Evolutionary conservation across 208 protist genomes (phyloP).

Genomic region (Wallacemonas sp.): DNA sequence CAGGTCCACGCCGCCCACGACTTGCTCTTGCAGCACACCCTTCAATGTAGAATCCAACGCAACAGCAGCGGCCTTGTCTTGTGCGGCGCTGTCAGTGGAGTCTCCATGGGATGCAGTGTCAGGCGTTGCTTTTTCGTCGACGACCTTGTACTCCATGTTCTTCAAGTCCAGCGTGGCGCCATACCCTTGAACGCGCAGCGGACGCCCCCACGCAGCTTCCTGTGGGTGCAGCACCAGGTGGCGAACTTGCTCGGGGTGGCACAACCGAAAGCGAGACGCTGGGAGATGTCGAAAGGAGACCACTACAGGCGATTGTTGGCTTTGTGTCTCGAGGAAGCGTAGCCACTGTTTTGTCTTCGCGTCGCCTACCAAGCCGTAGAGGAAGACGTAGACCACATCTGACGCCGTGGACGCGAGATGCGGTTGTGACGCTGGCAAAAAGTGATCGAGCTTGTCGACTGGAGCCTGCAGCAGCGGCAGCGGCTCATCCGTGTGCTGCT

Average conservation of each 20-base stretch:
- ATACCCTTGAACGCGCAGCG: constrained; percentile 89
- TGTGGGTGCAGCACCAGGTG: not conserved
- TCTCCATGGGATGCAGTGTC: too few relatives aligned
- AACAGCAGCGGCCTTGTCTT: too few relatives aligned
- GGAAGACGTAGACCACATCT: constrained; percentile 24
- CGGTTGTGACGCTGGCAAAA: too few relatives aligned
- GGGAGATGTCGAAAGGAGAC: constrained; percentile 70
- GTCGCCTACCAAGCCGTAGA: constrained; percentile 69
- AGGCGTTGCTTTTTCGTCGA: constrained; percentile 80
- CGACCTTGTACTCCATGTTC: constrained; percentile 96
- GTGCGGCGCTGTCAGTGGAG: too few relatives aligned
- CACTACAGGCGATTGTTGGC: not conserved
- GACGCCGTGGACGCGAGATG: constrained; percentile 2
- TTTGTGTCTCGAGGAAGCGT: not conserved
- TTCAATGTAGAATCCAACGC: constrained; percentile 1
- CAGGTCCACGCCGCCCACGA: constrained; percentile 52
- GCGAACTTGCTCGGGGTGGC: not conserved
- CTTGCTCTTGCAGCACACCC: not conserved
- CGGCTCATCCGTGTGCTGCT: not conserved
- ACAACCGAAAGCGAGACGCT: constrained; percentile 26
- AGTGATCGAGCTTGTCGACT: constrained; percentile 39
- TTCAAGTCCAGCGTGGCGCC: constrained; percentile 96
- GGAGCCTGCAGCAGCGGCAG: not conserved
- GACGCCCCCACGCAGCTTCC: constrained; percentile 28
- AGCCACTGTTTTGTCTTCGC: constrained; percentile 25